A percentile compares a stretch with the other conserved stretches of the same genome.
Evolutionary conservation across 75 land plant genomes (phyloP).

Genomic region (Picea glauca): DNA sequence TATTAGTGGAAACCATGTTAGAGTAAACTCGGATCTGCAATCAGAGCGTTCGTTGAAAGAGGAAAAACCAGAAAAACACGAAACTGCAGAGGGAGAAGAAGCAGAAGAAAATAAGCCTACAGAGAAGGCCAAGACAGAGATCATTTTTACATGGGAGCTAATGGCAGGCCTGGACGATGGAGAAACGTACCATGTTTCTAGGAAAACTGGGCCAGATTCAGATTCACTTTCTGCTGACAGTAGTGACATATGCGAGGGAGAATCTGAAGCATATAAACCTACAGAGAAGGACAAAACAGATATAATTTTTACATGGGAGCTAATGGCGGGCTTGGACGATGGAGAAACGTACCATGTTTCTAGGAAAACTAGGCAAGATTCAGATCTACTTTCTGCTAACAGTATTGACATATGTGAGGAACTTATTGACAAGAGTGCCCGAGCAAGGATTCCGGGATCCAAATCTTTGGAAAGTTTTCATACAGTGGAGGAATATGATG

Average conservation of each 20-base stretch:
- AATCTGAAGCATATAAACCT: neutral
- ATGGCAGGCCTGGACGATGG: slow-evolving; percentile 6
- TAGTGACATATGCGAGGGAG: neutral
- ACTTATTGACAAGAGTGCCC: neutral
- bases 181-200: neutral
- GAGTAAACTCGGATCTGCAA: neutral
- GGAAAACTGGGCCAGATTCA: no score
- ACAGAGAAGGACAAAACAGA: neutral
- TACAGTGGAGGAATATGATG: neutral
- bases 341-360: neutral
- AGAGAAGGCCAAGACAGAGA: neutral
- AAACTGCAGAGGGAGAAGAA: neutral
- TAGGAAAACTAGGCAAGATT: no score
- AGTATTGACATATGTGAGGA: no score
- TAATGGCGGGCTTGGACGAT: slow-evolving; percentile 4
- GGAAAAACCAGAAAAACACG: neutral
- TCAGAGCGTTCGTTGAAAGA: neutral
- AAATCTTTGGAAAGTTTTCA: neutral
- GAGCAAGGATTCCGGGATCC: neutral
- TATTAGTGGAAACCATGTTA: neutral
- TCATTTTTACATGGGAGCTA: slow-evolving; percentile 8
- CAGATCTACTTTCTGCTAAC: no score
- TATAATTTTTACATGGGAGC: slow-evolving; percentile 7
- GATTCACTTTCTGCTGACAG: no score
- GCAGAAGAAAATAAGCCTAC: neutral